These are phyloP conservation scores for Leccinum ambiguum DNA, from an alignment of 1,284 basidiomycete genomes.

Conservation along the genomic window DNA sequence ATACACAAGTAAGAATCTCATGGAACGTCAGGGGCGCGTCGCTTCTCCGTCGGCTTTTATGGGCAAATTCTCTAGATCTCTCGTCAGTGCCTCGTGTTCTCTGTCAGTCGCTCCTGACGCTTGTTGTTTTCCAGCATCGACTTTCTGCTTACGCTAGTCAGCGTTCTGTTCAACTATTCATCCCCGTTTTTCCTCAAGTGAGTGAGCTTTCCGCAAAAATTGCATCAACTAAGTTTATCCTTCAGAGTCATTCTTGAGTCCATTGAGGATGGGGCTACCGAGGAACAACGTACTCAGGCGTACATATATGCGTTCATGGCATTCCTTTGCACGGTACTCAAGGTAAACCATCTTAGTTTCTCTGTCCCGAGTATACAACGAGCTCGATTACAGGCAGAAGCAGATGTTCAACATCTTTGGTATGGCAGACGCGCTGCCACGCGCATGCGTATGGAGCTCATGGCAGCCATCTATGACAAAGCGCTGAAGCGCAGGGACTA, in stretches of 20 bases:
- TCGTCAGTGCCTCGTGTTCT: slow-evolving; percentile 36
- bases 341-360: slow-evolving; percentile 30
- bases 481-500: slow-evolving; percentile 84
- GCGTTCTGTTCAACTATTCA: slow-evolving; percentile 57
- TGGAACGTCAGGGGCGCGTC: slow-evolving; percentile 38
- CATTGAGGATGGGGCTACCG: slow-evolving; percentile 24
- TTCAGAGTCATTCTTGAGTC: slow-evolving; percentile 40
- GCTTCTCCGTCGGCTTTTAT: slow-evolving; percentile 63
- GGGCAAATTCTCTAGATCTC: slow-evolving; percentile 73
- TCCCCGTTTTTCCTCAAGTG: slow-evolving; percentile 49
- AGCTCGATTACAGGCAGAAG: slow-evolving; percentile 39
- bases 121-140: slow-evolving; percentile 48
- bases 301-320: slow-evolving; percentile 64
- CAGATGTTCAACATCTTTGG: slow-evolving; percentile 70
- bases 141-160: slow-evolving; percentile 55
- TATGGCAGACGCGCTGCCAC: slow-evolving; percentile 57
- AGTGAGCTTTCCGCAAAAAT: slow-evolving; percentile 2
- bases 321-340: slow-evolving; percentile 50
- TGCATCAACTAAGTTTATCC: slow-evolving; percentile 2
- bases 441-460: slow-evolving; percentile 58
- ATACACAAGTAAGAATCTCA: background rate
- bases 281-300: slow-evolving; percentile 48
- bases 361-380: slow-evolving; percentile 2
- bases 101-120: background rate
- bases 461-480: slow-evolving; percentile 86